Base-by-base conservation (phyloP, 192 early-diverging fungal species). In the Linnemannia elongata region DNA sequence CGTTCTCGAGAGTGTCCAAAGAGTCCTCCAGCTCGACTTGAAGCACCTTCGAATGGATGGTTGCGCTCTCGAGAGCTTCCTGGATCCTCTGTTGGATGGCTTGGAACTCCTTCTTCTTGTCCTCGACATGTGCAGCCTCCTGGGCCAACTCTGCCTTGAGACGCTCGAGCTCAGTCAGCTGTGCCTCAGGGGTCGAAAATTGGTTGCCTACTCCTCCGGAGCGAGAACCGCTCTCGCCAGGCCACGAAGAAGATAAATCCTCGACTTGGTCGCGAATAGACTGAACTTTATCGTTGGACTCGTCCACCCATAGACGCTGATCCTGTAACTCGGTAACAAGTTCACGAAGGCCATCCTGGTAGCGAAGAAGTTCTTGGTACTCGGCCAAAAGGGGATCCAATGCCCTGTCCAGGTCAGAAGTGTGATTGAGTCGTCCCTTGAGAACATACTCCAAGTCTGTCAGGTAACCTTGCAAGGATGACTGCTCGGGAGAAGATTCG, bases 321-420 rank as follows among this genome's bases (percentile, higher is more conserved):
- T 42, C 42, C 44, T 44, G 52, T 52, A 87, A 36, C 42, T 78
- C 72, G 39, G 24, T 63, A 30, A 30, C 72, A 12, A 75, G 35
- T 36, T 45, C 30, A 13, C 85, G 79, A 42, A 87, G 69, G 3
- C 85, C 76, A 18, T 87, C 66, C 24, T 87, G 85, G 44, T 87
- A 87, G 9, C n/a, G 27, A 10, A 87, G 76, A 10, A 87, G 66
- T 6, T 60, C 30, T 12, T 75, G 57, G 33, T 77, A 81, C 8
- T 74, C 76, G 30, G 2, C 44, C 76, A 87, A 33, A 18, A 87
- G 79, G 3, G 85, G 85, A 18, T 75, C 72, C 7, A 87, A 44
- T 1, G 79, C 33, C 44, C 75, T 24, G 35, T 76, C 54, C 52
- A 81, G 36, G 2, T 77, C 63, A 1, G 17, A 38, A 35, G 79